phyloP scores from a whole-genome alignment of 2,329 filamentous ascomycete genomes.

The Colletotrichum siamense region DNA sequence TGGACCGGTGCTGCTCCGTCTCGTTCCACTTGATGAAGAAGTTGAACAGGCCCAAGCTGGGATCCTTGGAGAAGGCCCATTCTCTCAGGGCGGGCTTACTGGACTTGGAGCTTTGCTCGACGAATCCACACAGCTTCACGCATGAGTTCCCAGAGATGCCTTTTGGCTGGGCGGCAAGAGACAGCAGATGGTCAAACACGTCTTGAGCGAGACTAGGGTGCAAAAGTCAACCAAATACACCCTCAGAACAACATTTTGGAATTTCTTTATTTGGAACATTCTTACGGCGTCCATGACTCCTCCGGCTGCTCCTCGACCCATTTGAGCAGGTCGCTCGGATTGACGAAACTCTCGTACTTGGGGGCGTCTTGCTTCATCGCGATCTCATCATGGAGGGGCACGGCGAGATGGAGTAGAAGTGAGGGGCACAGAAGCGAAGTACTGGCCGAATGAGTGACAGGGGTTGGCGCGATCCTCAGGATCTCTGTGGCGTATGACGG shows the following conservation, averaged over 20 bases:
- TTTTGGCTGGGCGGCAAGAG: constrained; percentile 57
- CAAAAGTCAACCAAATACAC: neutral
- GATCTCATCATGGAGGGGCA: constrained; percentile 15
- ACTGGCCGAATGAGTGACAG: neutral
- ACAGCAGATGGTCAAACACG: constrained; percentile 54
- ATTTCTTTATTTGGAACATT: constrained; percentile 20
- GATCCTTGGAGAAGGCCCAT: constrained; percentile 58
- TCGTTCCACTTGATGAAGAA: constrained; percentile 74
- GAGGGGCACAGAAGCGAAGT: constrained; percentile 16
- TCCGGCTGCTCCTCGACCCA: constrained; percentile 48
- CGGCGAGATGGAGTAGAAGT: constrained; percentile 2
- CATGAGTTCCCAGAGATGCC: constrained; percentile 63
- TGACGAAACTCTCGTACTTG: constrained; percentile 31
- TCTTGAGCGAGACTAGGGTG: constrained; percentile 37
- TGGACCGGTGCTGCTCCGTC: constrained; percentile 67
- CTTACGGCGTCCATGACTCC: constrained; percentile 41
- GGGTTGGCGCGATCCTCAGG: neutral
- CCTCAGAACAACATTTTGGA: neutral
- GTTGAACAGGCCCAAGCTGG: constrained; percentile 58
- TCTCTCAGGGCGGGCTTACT: constrained; percentile 41
- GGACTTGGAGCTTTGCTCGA: constrained; percentile 64
- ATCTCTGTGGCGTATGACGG: neutral
- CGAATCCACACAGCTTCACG: constrained; percentile 65
- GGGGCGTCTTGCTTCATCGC: constrained; percentile 18
- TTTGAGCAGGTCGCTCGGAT: constrained; percentile 40